These are phyloP conservation scores for Bryum argenteum DNA, from an alignment of 225 moss, liverwort and hornwort genomes.

Conservation along the genomic window DNA sequence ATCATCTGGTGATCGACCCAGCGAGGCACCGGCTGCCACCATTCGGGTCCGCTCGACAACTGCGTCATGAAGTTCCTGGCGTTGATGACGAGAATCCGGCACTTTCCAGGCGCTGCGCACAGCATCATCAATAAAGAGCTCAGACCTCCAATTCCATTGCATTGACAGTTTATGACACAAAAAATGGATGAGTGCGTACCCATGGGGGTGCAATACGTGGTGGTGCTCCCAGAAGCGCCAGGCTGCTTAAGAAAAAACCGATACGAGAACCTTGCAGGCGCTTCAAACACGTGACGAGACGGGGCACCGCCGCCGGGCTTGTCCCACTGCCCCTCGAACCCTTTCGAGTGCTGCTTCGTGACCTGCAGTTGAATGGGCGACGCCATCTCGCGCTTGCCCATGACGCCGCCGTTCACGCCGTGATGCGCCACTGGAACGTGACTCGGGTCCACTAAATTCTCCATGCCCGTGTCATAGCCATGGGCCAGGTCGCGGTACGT, in stretches of 20 bases:
- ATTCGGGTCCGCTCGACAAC: constrained; percentile 75
- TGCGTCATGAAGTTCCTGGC: constrained; percentile 73
- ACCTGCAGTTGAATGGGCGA: constrained; percentile 65
- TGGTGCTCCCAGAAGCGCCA: constrained; percentile 60
- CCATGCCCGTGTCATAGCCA: constrained; percentile 83
- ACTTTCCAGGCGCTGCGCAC: constrained; percentile 53
- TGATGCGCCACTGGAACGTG: constrained; percentile 87
- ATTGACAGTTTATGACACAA: too few relatives aligned
- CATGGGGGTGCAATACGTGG: constrained; percentile 80
- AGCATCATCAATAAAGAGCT: too few relatives aligned
- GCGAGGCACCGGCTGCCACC: constrained; percentile 87
- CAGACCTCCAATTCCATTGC: too few relatives aligned
- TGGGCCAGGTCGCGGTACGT: constrained; percentile 70
- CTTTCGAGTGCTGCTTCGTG: constrained; percentile 46
- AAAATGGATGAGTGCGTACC: constrained; percentile 29
- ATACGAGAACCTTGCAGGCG: constrained; percentile 79
- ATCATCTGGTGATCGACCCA: constrained; percentile 89
- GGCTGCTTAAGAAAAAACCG: constrained; percentile 59
- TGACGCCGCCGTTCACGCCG: constrained; percentile 79
- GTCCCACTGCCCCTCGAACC: constrained; percentile 72
- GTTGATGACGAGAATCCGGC: constrained; percentile 73
- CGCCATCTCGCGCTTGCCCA: constrained; percentile 74
- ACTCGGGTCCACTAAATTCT: constrained; percentile 81
- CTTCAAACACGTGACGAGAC: constrained; percentile 65
- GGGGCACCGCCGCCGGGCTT: constrained; percentile 50